A percentile compares a stretch with the other conserved stretches of the same genome.
Conservation (phyloP, 78 protist species). For the Paulinella micropora region DNA sequence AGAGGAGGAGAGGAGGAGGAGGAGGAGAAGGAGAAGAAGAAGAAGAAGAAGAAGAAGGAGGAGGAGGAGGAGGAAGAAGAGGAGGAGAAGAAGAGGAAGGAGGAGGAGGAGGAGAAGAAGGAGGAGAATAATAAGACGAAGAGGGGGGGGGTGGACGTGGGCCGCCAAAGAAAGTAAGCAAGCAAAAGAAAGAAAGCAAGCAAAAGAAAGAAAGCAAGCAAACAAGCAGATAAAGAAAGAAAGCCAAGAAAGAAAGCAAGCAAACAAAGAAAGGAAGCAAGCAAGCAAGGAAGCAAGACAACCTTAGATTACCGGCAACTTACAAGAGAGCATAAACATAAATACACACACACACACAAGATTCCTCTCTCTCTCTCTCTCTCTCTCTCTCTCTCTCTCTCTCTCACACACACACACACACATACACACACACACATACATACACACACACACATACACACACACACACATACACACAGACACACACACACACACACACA, state of each 20-base stretch:
- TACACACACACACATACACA: not conserved
- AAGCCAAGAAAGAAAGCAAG: not conserved
- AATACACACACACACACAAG: not conserved
- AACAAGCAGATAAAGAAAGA: not conserved
- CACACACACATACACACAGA: not conserved
- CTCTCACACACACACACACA: not conserved
- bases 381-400: not conserved
- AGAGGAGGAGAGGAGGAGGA: not conserved
- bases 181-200: not conserved
- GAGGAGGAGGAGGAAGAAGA: not conserved
- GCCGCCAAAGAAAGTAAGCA: not conserved
- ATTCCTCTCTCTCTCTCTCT: not conserved
- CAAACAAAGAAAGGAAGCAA: not conserved
- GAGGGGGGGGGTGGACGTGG: not conserved
- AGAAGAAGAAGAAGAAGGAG: not conserved
- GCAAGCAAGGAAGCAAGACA: not conserved
- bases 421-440: not conserved
- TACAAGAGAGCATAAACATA: not conserved
- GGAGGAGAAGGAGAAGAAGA: not conserved
- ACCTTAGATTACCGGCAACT: not conserved
- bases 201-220: no score
- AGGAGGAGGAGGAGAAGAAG: not conserved
- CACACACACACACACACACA: not conserved
- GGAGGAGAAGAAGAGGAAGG: not conserved
- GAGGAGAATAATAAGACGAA: not conserved